phyloP scores from a whole-genome alignment of 2,329 filamentous ascomycete genomes.

The Calonectria honghensis region DNA sequence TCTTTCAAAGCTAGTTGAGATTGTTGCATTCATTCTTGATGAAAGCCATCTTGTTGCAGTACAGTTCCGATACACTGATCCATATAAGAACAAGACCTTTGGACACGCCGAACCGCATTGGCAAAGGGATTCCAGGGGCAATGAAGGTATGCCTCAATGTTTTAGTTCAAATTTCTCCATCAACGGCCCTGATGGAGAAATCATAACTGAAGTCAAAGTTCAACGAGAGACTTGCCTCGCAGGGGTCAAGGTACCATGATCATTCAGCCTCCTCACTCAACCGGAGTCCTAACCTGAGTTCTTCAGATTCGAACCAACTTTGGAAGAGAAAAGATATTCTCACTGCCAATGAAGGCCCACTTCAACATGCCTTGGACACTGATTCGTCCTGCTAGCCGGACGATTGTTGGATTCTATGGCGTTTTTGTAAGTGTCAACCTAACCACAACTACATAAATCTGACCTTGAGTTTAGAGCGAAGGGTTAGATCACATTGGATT shows the following conservation, averaged over 20 bases:
- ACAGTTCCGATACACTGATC: background rate
- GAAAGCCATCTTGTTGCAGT: background rate
- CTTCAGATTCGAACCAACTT: background rate
- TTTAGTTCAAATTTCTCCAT: background rate
- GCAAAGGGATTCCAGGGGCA: background rate
- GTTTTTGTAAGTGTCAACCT: background rate
- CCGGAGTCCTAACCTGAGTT: background rate
- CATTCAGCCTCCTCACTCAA: fast-evolving
- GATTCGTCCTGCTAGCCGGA: background rate
- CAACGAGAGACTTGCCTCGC: background rate
- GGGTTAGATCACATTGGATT: background rate
- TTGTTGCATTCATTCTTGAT: background rate
- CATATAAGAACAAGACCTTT: background rate
- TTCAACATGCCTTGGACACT: background rate
- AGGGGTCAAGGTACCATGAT: background rate
- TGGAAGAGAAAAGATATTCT: background rate
- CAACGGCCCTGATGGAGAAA: background rate
- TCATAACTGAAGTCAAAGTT: background rate
- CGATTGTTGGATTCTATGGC: background rate
- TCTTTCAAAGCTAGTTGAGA: background rate
- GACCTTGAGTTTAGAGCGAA: background rate
- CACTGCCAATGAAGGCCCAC: background rate
- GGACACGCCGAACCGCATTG: background rate
- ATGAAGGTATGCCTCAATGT: background rate
- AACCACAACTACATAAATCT: background rate